Conservation (phyloP, 371 early-diverging fungal genomes). For the Blakeslea trispora region DNA sequence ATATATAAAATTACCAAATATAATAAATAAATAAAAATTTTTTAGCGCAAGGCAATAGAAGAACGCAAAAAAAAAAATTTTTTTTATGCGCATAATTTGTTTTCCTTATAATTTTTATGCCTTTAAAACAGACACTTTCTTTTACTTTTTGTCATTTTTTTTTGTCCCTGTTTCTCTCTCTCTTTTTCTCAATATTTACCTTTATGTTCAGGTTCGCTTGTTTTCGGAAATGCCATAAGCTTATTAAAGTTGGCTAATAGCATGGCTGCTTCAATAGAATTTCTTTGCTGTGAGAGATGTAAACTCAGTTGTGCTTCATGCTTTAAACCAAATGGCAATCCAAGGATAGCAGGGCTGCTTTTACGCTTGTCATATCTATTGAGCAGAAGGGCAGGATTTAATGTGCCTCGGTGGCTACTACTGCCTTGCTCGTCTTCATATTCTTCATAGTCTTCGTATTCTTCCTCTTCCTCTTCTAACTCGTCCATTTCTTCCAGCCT, state of each 20-base stretch:
- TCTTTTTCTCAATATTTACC: conserved; percentile 16
- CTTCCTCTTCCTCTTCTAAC: conserved; percentile 3
- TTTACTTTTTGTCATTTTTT: neutral
- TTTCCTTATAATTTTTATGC: conserved; percentile 24
- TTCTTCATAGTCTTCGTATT: neutral
- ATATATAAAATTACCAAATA: no score
- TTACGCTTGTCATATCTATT: conserved; percentile 45
- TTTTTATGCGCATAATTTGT: conserved; percentile 43
- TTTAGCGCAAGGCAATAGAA: conserved; percentile 4
- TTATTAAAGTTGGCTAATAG: conserved; percentile 49
- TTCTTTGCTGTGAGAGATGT: conserved; percentile 46
- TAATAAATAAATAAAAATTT: no score
- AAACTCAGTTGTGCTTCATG: conserved; percentile 40
- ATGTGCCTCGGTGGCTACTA: conserved; percentile 1
- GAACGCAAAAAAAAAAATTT: conserved; percentile 11
- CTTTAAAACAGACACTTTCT: neutral
- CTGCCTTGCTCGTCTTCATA: neutral
- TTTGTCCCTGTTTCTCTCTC: conserved; percentile 2
- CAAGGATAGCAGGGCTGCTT: conserved; percentile 52
- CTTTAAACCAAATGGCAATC: conserved; percentile 38
- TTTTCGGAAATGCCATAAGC: conserved; percentile 26
- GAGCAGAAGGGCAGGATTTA: conserved; percentile 27
- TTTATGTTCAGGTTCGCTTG: conserved; percentile 23
- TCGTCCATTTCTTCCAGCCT: neutral
- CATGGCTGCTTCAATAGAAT: conserved; percentile 58